Evolutionary conservation across 129 eudicot species (phyloP).

Genomic region (Flaveria linearis): DNA sequence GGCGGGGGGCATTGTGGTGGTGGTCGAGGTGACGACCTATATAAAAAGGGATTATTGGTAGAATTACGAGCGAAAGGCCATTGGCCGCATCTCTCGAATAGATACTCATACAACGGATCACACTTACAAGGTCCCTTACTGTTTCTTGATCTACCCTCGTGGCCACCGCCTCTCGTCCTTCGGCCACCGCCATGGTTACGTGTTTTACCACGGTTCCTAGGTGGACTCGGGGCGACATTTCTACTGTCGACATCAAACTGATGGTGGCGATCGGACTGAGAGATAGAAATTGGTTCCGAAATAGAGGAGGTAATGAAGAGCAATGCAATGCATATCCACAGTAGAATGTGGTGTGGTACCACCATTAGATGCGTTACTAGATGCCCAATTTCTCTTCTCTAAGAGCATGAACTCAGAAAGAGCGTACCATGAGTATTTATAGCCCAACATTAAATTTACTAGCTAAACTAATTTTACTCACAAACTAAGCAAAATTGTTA

Average conservation of each 20-base stretch:
- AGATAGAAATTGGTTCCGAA: slow-evolving; percentile 31
- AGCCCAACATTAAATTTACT: neutral
- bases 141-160: slow-evolving; percentile 16
- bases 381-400: too few species aligned
- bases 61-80: slow-evolving; percentile 64
- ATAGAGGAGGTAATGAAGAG: slow-evolving; percentile 38
- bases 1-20: slow-evolving; percentile 20
- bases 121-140: slow-evolving; percentile 39
- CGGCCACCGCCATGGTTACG: slow-evolving; percentile 17
- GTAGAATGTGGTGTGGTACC: slow-evolving; percentile 26
- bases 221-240: slow-evolving; percentile 9
- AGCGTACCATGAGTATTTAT: slow-evolving; percentile 17
- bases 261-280: neutral
- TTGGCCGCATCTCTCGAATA: slow-evolving; percentile 57
- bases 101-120: slow-evolving; percentile 54
- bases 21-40: slow-evolving; percentile 35
- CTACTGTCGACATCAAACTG: slow-evolving; percentile 15
- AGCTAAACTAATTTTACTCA: neutral
- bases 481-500: neutral
- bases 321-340: slow-evolving; percentile 27
- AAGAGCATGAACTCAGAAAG: neutral
- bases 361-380: neutral
- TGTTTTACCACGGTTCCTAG: slow-evolving; percentile 15
- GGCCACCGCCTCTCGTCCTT: slow-evolving; percentile 18
- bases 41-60: slow-evolving; percentile 48